Conservation (phyloP, 1,284 basidiomycete genomes). For the Boletus albobrunnescens region DNA sequence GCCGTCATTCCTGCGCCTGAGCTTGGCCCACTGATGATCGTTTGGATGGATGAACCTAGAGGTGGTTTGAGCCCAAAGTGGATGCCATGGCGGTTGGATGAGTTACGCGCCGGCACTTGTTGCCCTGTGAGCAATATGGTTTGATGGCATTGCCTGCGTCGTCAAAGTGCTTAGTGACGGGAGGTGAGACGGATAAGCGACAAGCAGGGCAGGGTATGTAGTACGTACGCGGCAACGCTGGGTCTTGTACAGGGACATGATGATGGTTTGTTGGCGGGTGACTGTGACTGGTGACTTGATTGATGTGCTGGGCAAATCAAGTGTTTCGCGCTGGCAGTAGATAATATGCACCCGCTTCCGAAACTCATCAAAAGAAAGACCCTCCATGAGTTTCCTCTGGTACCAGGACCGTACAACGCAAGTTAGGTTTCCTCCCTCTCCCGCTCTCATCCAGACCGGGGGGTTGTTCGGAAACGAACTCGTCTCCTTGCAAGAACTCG, state of each 20-base stretch:
- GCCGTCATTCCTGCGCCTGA: constrained; percentile 21
- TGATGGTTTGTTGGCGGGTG: constrained; percentile 15
- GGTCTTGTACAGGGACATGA: constrained; percentile 40
- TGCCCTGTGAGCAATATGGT: constrained; percentile 44
- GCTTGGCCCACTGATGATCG: constrained; percentile 42
- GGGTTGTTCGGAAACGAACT: constrained; percentile 16
- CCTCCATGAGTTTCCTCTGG: constrained; percentile 34
- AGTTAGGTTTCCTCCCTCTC: constrained; percentile 39
- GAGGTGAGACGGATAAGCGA: constrained; percentile 9
- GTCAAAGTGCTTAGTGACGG: constrained; percentile 41
- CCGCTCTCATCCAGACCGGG: constrained; percentile 37
- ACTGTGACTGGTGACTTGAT: constrained; percentile 28
- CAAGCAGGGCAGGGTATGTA: constrained; percentile 6
- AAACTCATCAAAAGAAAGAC: constrained; percentile 18
- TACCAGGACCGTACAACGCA: constrained; percentile 20
- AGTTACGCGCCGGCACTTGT: constrained; percentile 43
- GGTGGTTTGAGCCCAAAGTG: constrained; percentile 7
- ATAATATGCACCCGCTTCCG: too few species aligned
- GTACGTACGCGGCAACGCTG: constrained; percentile 48
- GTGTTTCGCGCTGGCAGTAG: too few species aligned
- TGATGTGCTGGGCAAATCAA: too few species aligned
- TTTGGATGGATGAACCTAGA: constrained; percentile 51
- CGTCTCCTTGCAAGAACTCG: constrained; percentile 47
- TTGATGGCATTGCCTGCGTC: constrained; percentile 38
- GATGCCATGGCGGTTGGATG: constrained; percentile 7